Base-by-base conservation (phyloP, 176 grass and related monocot species). In the Pontederia paniculata region DNA sequence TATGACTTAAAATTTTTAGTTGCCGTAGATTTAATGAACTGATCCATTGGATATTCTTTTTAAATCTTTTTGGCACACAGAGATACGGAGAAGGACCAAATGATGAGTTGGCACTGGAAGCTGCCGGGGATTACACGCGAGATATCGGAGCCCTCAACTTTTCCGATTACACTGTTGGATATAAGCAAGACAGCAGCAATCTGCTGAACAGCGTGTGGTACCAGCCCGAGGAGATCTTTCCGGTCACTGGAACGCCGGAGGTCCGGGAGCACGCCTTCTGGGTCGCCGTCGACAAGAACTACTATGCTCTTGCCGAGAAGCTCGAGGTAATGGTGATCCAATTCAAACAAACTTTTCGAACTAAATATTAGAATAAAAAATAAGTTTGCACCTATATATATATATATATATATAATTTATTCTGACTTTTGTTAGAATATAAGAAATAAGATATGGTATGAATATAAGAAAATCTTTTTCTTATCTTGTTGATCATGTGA, bases 201-300 rank as follows among this genome's bases (percentile, higher is more conserved):
- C 60, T 66, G 20, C 68, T 87, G 55, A 87, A 82, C 70, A 63
- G 64, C 49, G 83, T 82, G 5, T 87, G 74, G 83, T 87, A 78
- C 66, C 83, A 87, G 58, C 70, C 70, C 22, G 83, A 82, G 44
- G 78, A 78, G 66, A 37, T 78, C 13, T 87, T 87, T 70, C 78
- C 78, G 13, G 66, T 25, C 17, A 57, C 17, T 45, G 60, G 74
- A 50, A 58, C 61, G 41, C 83, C 78, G 10, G 74, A 87, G 66
- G 66, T 56, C 1, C 61, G 74, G 49, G 10, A 25, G 3, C 78
- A 82, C 54, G 74, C 41, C 47, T 53, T 87, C 25, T 87, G 83
- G 83, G 54, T 77, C 23, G 21, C 63, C 10, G 77, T 74, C 12
- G 65, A 71, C 57, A 55, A 28, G 42, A 22, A 17, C 13, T 87